Base-by-base conservation (phyloP, 805 yeast genomes). In the Suhomyces tanzawaensis region DNA sequence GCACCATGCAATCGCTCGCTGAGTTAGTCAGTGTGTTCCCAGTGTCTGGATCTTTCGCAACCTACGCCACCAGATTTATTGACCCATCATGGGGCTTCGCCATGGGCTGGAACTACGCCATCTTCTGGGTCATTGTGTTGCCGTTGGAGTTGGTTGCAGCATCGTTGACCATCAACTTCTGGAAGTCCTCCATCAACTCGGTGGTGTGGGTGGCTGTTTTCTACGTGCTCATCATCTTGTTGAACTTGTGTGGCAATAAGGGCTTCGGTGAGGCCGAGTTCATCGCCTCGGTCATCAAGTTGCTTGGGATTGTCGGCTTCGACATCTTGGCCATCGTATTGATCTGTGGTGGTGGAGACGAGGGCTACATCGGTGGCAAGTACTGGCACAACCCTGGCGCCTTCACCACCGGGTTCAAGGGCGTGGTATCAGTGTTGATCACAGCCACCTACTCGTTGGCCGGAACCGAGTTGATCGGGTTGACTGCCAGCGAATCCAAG, bases 11-110 rank as follows among this genome's bases (percentile, higher is more conserved):
- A 41, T 57, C 67, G 22, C 55, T 68, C 25, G 64, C 69, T 6
- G 73, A 68, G 43, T 47, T 68, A 39, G 60, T 62, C n/a, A 55
- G 70, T 8, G 51, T 58, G 9, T 61, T 58, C 38, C 70, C 72
- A 3, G 66, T 67, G 14, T 52, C 62, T 7, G 73, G 73, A 8
- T 61, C 71, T 2, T 67, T 67, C 48, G 67, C 71, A 8, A 60
- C 68, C 3, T 66, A 64, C 39, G 64, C 71, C 24, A 60, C 63
- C 1, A 49, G 69, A 14, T 68, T 67, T 39, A 59, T 68, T n/a
- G 72, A 66, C 45, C 67, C 69, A 1, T 63, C 70, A 15, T 65
- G 67, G 59, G 73, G 73, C 5, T 67, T 66, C 44, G 73, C 73
- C n/a, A 63, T 60, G 38, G 73, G 71, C 13, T 66, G 69, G 67